Percentiles rank a stretch among this genome's conserved stretches.
phyloP scores from a whole-genome alignment of 1,284 basidiomycete genomes.

The Ustilago lituana region DNA sequence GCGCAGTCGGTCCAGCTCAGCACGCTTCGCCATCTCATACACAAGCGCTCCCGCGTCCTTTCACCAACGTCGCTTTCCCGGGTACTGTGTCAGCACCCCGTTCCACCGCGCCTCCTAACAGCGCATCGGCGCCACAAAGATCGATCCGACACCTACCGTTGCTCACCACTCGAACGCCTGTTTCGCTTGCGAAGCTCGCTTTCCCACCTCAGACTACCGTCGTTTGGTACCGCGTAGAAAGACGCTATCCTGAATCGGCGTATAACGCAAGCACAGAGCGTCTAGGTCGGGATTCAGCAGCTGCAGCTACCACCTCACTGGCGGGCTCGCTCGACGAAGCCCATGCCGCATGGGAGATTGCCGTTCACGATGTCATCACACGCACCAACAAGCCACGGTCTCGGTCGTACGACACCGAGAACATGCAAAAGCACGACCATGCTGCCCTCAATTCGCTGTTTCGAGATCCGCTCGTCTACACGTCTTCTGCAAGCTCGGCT shows the following conservation, averaged over 20 bases:
- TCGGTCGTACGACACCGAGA: not conserved
- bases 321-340: not conserved
- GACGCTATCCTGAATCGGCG: no score
- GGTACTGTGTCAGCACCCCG: constrained; percentile 27
- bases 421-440: not conserved
- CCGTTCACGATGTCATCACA: constrained; percentile 4
- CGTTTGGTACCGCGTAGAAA: constrained; percentile 18
- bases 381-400: not conserved
- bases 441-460: constrained; percentile 1
- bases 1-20: constrained; percentile 9
- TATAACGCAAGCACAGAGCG: no score
- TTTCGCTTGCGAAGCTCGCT: constrained; percentile 22
- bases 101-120: constrained; percentile 14
- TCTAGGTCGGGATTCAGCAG: not conserved
- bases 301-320: not conserved
- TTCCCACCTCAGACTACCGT: constrained; percentile 19
- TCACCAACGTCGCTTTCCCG: constrained; percentile 16
- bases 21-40: constrained; percentile 23
- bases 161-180: constrained; percentile 25
- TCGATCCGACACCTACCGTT: constrained; percentile 23
- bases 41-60: constrained; percentile 8
- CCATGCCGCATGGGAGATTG: constrained; percentile 5
- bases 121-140: constrained; percentile 2
- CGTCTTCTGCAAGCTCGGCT: not conserved
- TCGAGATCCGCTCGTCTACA: constrained; percentile 7